These are phyloP conservation scores for Parmales sp. DNA, from an alignment of 108 stramenopile genomes.

Conservation along the genomic window DNA sequence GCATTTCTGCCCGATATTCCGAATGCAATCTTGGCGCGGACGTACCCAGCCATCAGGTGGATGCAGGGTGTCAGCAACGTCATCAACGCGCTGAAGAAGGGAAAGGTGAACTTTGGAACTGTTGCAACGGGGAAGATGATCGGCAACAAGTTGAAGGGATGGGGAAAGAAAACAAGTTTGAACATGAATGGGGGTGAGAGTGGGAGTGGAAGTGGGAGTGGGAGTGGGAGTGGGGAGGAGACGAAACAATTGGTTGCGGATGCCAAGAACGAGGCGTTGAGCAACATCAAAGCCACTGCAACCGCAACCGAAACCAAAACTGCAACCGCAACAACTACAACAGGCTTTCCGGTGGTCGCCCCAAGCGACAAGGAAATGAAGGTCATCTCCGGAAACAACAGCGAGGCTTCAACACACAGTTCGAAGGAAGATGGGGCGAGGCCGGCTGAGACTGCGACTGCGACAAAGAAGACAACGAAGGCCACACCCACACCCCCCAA, in stretches of 20 bases:
- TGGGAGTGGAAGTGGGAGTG: neutral
- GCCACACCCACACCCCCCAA: too few species aligned
- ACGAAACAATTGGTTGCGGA: neutral
- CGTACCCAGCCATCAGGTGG: neutral
- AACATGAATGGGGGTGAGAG: neutral
- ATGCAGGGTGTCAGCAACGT: neutral
- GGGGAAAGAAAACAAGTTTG: neutral
- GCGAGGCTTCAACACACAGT: neutral
- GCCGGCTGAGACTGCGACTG: neutral
- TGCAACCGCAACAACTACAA: neutral
- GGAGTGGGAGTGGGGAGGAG: neutral
- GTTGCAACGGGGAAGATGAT: slow-evolving; percentile 4
- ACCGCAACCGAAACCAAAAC: neutral
- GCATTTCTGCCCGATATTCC: neutral
- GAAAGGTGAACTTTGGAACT: neutral
- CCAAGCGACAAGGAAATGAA: neutral
- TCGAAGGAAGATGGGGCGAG: neutral
- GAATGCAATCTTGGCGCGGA: neutral
- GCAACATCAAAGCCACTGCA: neutral
- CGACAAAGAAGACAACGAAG: neutral
- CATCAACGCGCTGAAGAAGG: slow-evolving; percentile 11
- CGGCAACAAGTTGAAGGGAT: neutral
- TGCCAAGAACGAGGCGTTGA: neutral
- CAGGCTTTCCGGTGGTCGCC: too few species aligned
- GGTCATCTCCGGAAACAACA: neutral